These are phyloP conservation scores for Fomitopsis schrenkii DNA, from an alignment of 1,284 basidiomycete genomes.

Conservation along the genomic window DNA sequence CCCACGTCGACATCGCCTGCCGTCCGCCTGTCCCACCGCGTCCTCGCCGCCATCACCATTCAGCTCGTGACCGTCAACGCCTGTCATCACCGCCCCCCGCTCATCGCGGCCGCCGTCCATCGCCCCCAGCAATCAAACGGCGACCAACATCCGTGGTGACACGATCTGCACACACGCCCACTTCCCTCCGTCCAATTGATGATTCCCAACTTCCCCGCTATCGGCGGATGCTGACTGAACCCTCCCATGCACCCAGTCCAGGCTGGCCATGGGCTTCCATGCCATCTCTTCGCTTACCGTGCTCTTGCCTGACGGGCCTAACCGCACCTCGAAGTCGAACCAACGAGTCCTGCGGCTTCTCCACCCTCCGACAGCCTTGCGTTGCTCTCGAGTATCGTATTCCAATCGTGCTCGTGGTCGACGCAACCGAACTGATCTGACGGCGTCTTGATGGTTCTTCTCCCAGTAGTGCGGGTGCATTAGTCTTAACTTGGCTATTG, in stretches of 20 bases:
- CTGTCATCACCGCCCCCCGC: neutral
- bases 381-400: neutral
- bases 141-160: neutral
- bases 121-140: neutral
- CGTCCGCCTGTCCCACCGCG: neutral
- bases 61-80: too few relatives aligned
- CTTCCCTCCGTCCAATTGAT: neutral
- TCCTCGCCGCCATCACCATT: neutral
- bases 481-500: neutral
- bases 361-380: neutral
- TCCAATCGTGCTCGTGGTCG: neutral
- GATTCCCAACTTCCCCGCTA: conserved; percentile 12
- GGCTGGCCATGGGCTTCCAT: neutral
- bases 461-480: neutral
- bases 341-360: neutral
- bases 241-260: conserved; percentile 5
- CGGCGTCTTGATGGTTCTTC: neutral
- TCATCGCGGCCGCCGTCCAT: neutral
- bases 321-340: neutral
- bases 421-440: neutral
- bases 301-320: neutral
- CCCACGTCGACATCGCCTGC: neutral
- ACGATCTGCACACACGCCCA: conserved; percentile 1
- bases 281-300: neutral
- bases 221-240: conserved; percentile 19